Percentiles rank a stretch among this genome's conserved stretches.
Evolutionary conservation across 2,329 filamentous ascomycete species (phyloP).

Genomic region (Colletotrichum acutatum): DNA sequence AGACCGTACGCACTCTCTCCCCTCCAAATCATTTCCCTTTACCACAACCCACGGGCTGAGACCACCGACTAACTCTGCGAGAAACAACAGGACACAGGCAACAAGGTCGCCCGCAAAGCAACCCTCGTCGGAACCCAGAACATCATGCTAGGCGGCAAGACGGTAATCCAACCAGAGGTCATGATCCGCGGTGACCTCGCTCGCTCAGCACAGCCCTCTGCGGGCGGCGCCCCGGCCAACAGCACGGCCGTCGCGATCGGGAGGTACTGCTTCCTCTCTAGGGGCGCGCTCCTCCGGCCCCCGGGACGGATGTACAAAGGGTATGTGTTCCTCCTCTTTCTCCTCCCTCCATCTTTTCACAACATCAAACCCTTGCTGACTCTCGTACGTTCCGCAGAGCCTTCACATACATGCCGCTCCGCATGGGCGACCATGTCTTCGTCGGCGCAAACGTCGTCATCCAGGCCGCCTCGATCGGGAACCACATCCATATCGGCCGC

Average conservation of each 20-base stretch:
- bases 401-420: constrained; percentile 87
- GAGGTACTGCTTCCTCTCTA: constrained; percentile 88
- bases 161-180: constrained; percentile 94
- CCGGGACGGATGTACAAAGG: constrained; percentile 86
- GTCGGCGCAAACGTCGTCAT: constrained; percentile 81
- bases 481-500: constrained; percentile 85
- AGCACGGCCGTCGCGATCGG: constrained; percentile 86
- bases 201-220: constrained; percentile 61
- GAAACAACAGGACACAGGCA: constrained; percentile 88
- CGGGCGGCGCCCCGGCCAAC: constrained; percentile 56
- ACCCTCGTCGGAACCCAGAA: constrained; percentile 95
- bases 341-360: too few relatives aligned
- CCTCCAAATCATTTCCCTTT: too few relatives aligned
- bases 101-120: constrained; percentile 95
- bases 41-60: too few relatives aligned
- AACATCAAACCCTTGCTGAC: neutral
- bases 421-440: constrained; percentile 95
- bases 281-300: constrained; percentile 81
- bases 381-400: constrained; percentile 46
- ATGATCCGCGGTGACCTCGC: constrained; percentile 93
- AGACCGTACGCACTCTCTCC: constrained; percentile 73
- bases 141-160: constrained; percentile 96
- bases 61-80: constrained; percentile 15
- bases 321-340: constrained; percentile 47
- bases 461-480: constrained; percentile 85